A percentile compares a stretch with the other conserved stretches of the same genome.
phyloP scores from a whole-genome alignment of 2,329 filamentous ascomycete genomes.

The Trichoderma endophyticum region DNA sequence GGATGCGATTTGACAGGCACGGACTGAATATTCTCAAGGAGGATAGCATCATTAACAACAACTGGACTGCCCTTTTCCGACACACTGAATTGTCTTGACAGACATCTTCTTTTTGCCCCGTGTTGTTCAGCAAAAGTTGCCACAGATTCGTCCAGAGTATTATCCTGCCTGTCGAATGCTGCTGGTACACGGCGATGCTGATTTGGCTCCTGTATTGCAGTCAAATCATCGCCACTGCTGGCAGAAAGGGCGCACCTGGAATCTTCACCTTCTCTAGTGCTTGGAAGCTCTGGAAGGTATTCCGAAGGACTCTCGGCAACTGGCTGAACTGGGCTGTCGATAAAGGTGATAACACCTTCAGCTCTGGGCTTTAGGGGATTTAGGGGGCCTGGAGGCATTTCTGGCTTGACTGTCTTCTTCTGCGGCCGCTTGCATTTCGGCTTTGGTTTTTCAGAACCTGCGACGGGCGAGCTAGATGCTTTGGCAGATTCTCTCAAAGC shows the following conservation, averaged over 20 bases:
- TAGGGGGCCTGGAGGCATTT: background rate
- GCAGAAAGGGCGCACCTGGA: background rate
- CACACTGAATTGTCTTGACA: constrained; percentile 23
- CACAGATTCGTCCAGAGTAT: background rate
- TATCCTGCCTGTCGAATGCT: background rate
- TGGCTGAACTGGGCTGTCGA: background rate
- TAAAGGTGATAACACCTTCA: too few relatives aligned
- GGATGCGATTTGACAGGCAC: background rate
- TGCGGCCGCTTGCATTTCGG: background rate
- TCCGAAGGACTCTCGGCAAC: background rate
- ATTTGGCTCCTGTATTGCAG: background rate
- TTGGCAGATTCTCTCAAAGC: constrained; percentile 21
- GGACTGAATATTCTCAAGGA: background rate
- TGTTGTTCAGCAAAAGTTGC: too few relatives aligned
- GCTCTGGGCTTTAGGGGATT: too few relatives aligned
- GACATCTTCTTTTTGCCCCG: background rate
- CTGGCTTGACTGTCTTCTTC: constrained; percentile 16
- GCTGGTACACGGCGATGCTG: too few relatives aligned
- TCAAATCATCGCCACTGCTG: too few relatives aligned
- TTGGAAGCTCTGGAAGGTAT: background rate
- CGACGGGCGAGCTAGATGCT: constrained; percentile 21
- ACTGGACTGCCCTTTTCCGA: constrained; percentile 29
- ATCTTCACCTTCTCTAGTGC: background rate
- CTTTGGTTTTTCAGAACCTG: background rate
- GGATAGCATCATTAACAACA: background rate